Base-by-base conservation (phyloP, 1,139 yeast species). In the Geotrichum bryndzae region DNA sequence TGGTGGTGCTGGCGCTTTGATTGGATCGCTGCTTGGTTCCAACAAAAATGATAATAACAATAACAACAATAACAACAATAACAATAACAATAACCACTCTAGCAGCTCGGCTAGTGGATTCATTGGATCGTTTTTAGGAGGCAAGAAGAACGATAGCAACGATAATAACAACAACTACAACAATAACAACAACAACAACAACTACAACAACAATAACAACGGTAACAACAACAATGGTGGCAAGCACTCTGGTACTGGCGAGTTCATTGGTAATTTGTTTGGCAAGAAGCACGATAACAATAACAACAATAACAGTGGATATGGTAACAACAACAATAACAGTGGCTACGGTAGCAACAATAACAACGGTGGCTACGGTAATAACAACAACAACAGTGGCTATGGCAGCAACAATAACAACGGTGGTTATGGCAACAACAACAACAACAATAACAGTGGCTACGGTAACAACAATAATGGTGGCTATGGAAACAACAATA, bases 11-110 rank as follows among this genome's bases (percentile, higher is more conserved):
- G 54, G 57, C 10, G 62, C 46, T 31, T 23, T 59, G 29, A n/a
- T 59, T 31, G 61, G 61, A 22, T 53, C 57, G 35, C 51, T 58
- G 31, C 58, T 58, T 18, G 61, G 61, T 11, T 51, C 55, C 33
- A 27, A 27, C 33, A 41, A 18, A 3, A 41, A 18, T 10, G 10
- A 41, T 41, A 51, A 25, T n/a, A 53, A 23, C n/a, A 18, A 27
- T 13, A 33, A 33, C 25, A 35, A 41, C 13, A 53, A 33, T 29
- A 53, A 35, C 18, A 53, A 41, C 45, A 33, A 41, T 22, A 45
- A 55, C 41, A 51, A 57, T 29, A 18, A 51, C 23, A 31, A 33
- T 13, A n/a, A 27, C 11, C 46, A 56, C 18, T 38, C 51, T 13
- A 29, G 54, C 55, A 48, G 35, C 53, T 22, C 55, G 56, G 29